Conservation (phyloP, 805 yeast species). For the Suhomyces xylopsoci region DNA sequence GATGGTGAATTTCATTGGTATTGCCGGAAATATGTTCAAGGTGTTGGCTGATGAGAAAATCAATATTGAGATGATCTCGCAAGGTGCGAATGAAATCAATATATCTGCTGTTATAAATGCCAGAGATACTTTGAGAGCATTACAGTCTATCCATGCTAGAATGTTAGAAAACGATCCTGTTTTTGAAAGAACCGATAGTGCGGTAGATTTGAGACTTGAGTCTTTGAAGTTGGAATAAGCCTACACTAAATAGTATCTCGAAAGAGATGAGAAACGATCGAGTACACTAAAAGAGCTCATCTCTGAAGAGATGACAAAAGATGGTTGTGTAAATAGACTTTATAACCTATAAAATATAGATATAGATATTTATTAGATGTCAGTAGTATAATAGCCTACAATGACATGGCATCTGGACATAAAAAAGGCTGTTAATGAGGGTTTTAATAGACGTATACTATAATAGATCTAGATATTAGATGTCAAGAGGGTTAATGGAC, state of each 20-base stretch:
- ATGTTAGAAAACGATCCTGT: conserved; percentile 50
- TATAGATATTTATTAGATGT: not conserved
- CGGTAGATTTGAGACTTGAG: conserved; percentile 32
- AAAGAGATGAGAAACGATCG: not conserved
- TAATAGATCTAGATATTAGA: too few relatives aligned
- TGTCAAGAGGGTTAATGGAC: too few relatives aligned
- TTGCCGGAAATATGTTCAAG: conserved; percentile 95
- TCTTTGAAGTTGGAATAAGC: conserved; percentile 16
- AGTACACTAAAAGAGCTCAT: too few relatives aligned
- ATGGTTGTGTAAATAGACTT: not conserved
- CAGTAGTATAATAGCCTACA: too few relatives aligned
- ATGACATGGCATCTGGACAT: too few relatives aligned
- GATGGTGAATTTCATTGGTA: conserved; percentile 95
- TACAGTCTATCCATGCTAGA: conserved; percentile 78
- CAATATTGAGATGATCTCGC: conserved; percentile 96
- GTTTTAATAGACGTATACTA: too few relatives aligned
- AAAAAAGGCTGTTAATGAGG: too few relatives aligned
- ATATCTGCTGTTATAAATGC: conserved; percentile 92
- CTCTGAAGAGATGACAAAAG: too few relatives aligned
- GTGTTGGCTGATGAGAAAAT: conserved; percentile 87
- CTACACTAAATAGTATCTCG: not conserved
- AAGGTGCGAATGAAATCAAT: conserved; percentile 97
- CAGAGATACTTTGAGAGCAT: conserved; percentile 77
- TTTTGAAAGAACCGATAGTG: conserved; percentile 18
- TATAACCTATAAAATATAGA: not conserved